A percentile compares a stretch with the other conserved stretches of the same genome.
Evolutionary conservation across 2,329 filamentous ascomycete species (phyloP).

Genomic region (Keithomyces neogunnii): DNA sequence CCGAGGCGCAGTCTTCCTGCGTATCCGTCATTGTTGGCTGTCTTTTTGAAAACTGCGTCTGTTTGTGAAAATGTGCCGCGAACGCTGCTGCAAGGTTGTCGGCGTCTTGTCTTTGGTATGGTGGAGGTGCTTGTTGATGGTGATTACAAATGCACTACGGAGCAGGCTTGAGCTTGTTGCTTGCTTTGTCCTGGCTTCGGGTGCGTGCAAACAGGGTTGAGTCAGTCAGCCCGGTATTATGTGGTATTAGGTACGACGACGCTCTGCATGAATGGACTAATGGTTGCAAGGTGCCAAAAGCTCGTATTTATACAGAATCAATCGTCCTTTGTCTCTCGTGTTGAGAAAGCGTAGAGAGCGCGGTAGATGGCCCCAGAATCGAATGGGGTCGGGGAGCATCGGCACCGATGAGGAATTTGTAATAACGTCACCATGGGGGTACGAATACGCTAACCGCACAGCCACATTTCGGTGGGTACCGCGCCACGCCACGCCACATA

Average conservation of each 20-base stretch:
- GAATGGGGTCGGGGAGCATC: background rate
- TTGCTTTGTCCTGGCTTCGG: background rate
- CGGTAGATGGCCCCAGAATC: background rate
- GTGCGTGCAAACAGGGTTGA: background rate
- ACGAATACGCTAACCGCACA: no score
- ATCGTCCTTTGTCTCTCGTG: background rate
- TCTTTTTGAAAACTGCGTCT: background rate
- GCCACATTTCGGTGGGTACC: no score
- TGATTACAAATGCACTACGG: background rate
- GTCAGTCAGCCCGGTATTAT: no score
- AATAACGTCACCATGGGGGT: background rate
- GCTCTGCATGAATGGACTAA: background rate
- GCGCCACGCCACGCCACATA: no score
- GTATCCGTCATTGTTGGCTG: background rate
- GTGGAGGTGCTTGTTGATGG: no score
- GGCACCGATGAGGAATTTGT: background rate
- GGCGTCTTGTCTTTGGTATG: background rate
- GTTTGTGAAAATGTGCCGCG: background rate
- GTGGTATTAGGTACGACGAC: no score
- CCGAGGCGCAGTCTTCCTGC: slow-evolving; percentile 10
- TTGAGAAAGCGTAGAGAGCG: no score
- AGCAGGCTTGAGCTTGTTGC: background rate
- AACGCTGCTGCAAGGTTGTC: background rate
- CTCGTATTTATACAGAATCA: background rate
- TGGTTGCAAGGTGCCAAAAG: background rate